Base-by-base conservation (phyloP, 2,329 filamentous ascomycete species). In the Penicillium sp. region DNA sequence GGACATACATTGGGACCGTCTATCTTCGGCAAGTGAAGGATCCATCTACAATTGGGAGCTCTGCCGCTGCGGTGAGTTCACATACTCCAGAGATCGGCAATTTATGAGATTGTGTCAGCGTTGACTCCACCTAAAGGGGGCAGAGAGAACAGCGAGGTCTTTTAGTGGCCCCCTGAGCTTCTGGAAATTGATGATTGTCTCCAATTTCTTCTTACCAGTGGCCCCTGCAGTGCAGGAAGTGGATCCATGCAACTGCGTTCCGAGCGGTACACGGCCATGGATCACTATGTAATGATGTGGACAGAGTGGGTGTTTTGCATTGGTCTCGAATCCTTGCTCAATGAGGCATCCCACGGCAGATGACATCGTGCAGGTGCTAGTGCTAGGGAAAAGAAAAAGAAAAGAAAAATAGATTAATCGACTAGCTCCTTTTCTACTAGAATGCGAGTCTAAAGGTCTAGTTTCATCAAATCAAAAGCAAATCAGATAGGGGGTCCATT, bases 11-110 rank as follows among this genome's bases (percentile, higher is more conserved):
- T 39, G 19, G 35, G 26, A 13, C 11, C 41, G 48, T 29, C 35
- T 41, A 27, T 49, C 47, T 41, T 50, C 26, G 35, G 48, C 41
- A 41, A 41, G 16, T 37, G 9, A 27, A 39, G 48, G 48, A 41
- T 41, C 48, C 33, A 50, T 33, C 19, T 31, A n/a, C 24, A 41
- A 37, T 21, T 33, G 39, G 31, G 19, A 37, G 21, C 24, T 46
- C 39, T 52, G 50, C 50, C 49, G 49, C 48, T 33, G 39, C 53
- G 57, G 62, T 59, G 60, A 63, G 55, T 43, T 55, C 54, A 56
- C 60, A 59, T 63, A 57, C 60, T 57, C 39, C 37, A 45, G 54
- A 54, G 62, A 65, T 65, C 63, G 63, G 60, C 63, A 60, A 29
- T 56, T 57, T 37, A 50, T 55, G 37, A 47, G 41, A 57, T 50